phyloP scores from a whole-genome alignment of 495 filamentous ascomycete species.

The Glonium stellatum region DNA sequence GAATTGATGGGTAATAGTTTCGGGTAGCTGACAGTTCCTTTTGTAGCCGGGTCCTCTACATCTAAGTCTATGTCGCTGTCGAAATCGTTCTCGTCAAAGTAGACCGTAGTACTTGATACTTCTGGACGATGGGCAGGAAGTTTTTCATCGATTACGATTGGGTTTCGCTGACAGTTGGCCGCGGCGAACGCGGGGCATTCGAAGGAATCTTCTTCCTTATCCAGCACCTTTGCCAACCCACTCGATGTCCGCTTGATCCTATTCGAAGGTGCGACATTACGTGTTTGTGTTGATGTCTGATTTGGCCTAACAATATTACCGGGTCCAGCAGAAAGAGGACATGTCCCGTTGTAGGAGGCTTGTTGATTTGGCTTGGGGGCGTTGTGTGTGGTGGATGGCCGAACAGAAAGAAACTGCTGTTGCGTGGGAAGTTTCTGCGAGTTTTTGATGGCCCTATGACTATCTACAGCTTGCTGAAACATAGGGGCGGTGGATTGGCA shows the following conservation, averaged over 20 bases:
- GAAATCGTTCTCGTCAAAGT: conserved; percentile 59
- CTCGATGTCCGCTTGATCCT: conserved; percentile 36
- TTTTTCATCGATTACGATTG: neutral
- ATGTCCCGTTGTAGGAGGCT: conserved; percentile 11
- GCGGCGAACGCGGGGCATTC: conserved; percentile 19
- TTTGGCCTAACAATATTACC: conserved; percentile 26
- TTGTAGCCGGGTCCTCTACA: conserved; percentile 43
- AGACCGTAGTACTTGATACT: conserved; percentile 31
- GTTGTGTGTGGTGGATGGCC: neutral
- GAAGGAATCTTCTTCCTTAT: conserved; percentile 27
- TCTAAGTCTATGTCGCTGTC: conserved; percentile 62
- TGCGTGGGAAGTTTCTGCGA: conserved; percentile 4
- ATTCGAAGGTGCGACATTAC: neutral
- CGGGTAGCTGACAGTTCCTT: conserved; percentile 41
- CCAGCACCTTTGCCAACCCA: conserved; percentile 34
- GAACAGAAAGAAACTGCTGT: conserved; percentile 18
- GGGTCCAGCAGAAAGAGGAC: conserved; percentile 25
- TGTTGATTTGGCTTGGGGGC: neutral
- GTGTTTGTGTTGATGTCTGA: conserved; percentile 3
- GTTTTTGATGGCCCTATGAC: conserved; percentile 5
- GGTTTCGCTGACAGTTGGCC: conserved; percentile 10
- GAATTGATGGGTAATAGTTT: conserved; percentile 33
- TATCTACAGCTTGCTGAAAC: conserved; percentile 24
- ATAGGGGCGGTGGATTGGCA: conserved; percentile 15
- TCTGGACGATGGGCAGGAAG: neutral